Evolutionary conservation across 1,139 yeast genomes (phyloP).

Genomic region (Pichia sp.): DNA sequence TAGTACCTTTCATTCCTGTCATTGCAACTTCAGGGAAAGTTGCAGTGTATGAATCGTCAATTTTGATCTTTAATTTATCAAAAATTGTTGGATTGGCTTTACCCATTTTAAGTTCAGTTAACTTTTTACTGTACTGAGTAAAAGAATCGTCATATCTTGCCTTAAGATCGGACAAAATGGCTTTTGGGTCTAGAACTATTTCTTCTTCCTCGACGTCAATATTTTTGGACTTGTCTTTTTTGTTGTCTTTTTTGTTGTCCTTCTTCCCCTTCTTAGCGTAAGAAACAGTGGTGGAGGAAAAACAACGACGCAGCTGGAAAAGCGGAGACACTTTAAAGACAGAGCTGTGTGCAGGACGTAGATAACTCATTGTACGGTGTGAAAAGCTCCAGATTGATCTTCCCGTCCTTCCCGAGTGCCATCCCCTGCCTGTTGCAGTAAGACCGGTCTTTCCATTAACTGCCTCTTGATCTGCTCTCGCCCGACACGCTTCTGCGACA

Average conservation of each 20-base stretch:
- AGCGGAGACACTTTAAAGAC: no score
- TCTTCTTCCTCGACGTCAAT: slow-evolving; percentile 24
- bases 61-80: slow-evolving; percentile 50
- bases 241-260: slow-evolving; percentile 9
- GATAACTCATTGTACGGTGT: no score
- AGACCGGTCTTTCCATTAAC: no score
- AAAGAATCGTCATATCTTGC: slow-evolving; percentile 44
- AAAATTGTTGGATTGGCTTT: slow-evolving; percentile 61
- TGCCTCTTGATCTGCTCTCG: no score
- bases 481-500: no score
- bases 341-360: no score
- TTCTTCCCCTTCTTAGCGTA: slow-evolving; percentile 17
- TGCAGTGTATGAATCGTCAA: slow-evolving; percentile 38
- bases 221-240: slow-evolving; percentile 10
- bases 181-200: slow-evolving; percentile 26
- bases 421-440: no score
- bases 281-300: slow-evolving; percentile 6
- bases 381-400: no score
- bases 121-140: slow-evolving; percentile 47
- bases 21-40: slow-evolving; percentile 66
- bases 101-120: slow-evolving; percentile 62
- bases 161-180: slow-evolving; percentile 38
- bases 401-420: no score
- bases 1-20: slow-evolving; percentile 63
- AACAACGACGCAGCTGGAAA: slow-evolving; percentile 9